phyloP scores from a whole-genome alignment of 2,329 filamentous ascomycete species.

The Arthrobotrys entomopaga region DNA sequence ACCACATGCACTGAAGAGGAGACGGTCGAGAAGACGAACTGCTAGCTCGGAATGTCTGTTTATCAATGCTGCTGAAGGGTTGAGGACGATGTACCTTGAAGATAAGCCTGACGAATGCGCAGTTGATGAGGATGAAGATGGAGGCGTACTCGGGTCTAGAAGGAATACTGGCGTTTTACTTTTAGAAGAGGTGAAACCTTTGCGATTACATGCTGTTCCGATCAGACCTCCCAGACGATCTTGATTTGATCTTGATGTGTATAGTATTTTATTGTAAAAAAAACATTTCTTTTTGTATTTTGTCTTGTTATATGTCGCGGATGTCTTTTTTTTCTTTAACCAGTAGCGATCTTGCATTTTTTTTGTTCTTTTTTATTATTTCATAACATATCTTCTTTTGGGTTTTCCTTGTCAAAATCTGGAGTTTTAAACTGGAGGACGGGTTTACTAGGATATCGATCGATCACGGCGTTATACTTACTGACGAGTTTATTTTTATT shows the following conservation, averaged over 20 bases:
- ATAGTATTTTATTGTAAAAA: not conserved
- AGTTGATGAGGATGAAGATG: constrained; percentile 39
- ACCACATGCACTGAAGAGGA: constrained; percentile 8
- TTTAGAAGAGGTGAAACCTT: constrained; percentile 26
- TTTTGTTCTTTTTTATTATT: constrained; percentile 1
- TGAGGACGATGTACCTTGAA: constrained; percentile 37
- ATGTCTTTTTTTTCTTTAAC: not conserved
- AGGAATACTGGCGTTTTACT: constrained; percentile 8
- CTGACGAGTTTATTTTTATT: not conserved
- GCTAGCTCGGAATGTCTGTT: constrained; percentile 51
- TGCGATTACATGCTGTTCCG: constrained; percentile 4
- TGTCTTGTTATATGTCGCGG: not conserved
- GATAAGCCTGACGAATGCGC: constrained; percentile 33
- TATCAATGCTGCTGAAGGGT: constrained; percentile 35
- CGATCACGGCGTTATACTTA: constrained; percentile 5
- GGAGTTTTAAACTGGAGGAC: constrained; percentile 3
- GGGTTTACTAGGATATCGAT: not conserved
- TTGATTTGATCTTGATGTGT: constrained; percentile 5
- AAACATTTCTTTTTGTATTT: constrained; percentile 1
- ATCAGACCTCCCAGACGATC: constrained; percentile 19
- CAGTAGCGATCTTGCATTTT: not conserved
- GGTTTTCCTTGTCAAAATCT: not conserved
- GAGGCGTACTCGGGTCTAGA: constrained; percentile 13
- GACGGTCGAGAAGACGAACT: constrained; percentile 35
- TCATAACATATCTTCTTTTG: not conserved